phyloP scores from a whole-genome alignment of 805 yeast genomes.

The Wickerhamomyces rabaulensis region DNA sequence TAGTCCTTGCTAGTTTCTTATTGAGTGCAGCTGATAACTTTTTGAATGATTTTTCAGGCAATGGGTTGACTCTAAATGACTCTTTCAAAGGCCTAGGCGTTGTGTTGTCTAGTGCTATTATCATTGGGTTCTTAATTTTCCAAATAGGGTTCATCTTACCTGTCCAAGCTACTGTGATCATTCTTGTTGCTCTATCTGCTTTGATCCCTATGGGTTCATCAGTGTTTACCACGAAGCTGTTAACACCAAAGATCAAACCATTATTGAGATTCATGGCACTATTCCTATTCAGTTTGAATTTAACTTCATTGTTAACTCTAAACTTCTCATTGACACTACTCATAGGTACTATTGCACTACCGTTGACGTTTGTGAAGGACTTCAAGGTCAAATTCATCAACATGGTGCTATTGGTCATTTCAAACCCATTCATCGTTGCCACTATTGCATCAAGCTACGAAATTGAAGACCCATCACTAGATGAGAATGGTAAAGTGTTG shows the following conservation, averaged over 20 bases:
- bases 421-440: constrained; percentile 48
- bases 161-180: constrained; percentile 6
- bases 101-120: constrained; percentile 25
- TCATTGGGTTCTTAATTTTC: constrained; percentile 26
- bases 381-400: constrained; percentile 18
- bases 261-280: constrained; percentile 41
- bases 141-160: constrained; percentile 13
- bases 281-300: constrained; percentile 58
- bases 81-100: constrained; percentile 25
- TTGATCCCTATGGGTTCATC: constrained; percentile 18
- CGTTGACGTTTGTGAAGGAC: constrained; percentile 54
- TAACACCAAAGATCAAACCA: constrained; percentile 13
- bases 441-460: constrained; percentile 26
- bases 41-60: constrained; percentile 30
- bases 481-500: constrained; percentile 17
- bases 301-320: constrained; percentile 70
- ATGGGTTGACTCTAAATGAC: background rate
- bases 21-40: constrained; percentile 58
- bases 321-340: constrained; percentile 78
- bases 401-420: constrained; percentile 31
- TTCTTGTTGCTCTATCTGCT: constrained; percentile 15
- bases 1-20: constrained; percentile 64
- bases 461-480: constrained; percentile 12
- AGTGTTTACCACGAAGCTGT: constrained; percentile 6
- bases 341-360: constrained; percentile 68